Base-by-base conservation (phyloP, 2,329 filamentous ascomycete species). In the Nannizziopsis barbatae region DNA sequence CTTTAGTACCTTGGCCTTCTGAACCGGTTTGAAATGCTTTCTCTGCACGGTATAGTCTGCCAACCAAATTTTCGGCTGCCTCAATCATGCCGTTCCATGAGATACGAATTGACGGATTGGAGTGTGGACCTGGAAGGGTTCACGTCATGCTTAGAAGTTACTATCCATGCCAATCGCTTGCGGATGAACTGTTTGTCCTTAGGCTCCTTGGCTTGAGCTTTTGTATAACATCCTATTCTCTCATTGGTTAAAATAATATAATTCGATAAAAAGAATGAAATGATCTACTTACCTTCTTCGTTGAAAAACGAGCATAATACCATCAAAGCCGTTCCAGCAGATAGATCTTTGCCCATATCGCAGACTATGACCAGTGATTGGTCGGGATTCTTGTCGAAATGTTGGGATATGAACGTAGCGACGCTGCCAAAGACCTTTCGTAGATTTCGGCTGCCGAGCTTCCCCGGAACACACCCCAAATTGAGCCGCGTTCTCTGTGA, bases 71-170 rank as follows among this genome's bases (percentile, higher is more conserved):
- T 30, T 8, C 5, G 15, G n/a, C 5, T 32, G 20, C 40, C 38
- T 56, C 45, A 44, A 48, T 50, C 48, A 20, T 63, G 64, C 45
- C 61, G 58, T 53, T 68, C 64, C 80, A 96, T 90, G 45, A 96
- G 68, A 59, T 86, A 94, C 48, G 85, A 85, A 65, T 96, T 95
- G 4, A 96, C 83, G 56, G 86, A 90, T 65, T 95, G 89, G 33
- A 96, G 69, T 0, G 89, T 95, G 17, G 85, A 76, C 32, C 92
- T 75, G 53, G 82, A 89, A 0, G 90, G 89, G 61, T 93, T 94
- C 2, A 83, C 84, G 56, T 84, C 80, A 0, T 88, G 83, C 61
- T 83, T 82, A 0, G 78, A 79, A 4, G 81, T 83, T 65, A 90
- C 86, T 57, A 96, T 85, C 72, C 81, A 84, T n/a, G 84, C 83